phyloP scores from a whole-genome alignment of 2,329 filamentous ascomycete species.

The Colletotrichum tropicale region DNA sequence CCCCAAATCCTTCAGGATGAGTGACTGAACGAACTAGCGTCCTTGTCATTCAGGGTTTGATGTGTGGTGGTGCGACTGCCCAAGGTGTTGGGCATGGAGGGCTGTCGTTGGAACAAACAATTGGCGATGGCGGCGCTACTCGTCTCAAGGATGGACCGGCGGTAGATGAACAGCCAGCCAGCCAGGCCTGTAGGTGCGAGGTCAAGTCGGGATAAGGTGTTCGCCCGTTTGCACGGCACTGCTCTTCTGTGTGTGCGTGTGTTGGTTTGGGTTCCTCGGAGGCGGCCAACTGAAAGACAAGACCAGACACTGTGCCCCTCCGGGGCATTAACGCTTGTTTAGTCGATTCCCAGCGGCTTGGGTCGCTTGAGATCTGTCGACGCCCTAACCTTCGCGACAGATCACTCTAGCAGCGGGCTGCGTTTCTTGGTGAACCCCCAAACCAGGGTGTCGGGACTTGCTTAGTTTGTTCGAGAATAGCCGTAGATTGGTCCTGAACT shows the following conservation, averaged over 20 bases:
- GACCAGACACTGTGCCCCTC: slow-evolving; percentile 22
- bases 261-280: slow-evolving; percentile 15
- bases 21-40: background rate
- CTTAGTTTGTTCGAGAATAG: slow-evolving; percentile 20
- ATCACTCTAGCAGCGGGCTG: slow-evolving; percentile 23
- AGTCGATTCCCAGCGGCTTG: slow-evolving; percentile 22
- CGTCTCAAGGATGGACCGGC: background rate
- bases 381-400: slow-evolving; percentile 23
- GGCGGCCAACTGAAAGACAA: slow-evolving; percentile 7
- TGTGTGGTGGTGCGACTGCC: background rate
- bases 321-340: slow-evolving; percentile 21
- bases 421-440: slow-evolving; percentile 23
- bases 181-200: background rate
- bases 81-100: background rate
- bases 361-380: slow-evolving; percentile 25
- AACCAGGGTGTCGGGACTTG: slow-evolving; percentile 22
- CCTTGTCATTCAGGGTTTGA: background rate
- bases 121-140: background rate
- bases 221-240: background rate
- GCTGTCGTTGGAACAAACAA: slow-evolving; percentile 19
- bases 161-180: background rate
- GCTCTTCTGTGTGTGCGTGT: background rate
- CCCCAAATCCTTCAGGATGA: background rate
- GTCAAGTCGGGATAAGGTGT: slow-evolving; percentile 2
- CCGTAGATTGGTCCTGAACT: slow-evolving; percentile 14